Conservation (phyloP, 805 yeast genomes). For the Groenewaldozyma salmanticensis region DNA sequence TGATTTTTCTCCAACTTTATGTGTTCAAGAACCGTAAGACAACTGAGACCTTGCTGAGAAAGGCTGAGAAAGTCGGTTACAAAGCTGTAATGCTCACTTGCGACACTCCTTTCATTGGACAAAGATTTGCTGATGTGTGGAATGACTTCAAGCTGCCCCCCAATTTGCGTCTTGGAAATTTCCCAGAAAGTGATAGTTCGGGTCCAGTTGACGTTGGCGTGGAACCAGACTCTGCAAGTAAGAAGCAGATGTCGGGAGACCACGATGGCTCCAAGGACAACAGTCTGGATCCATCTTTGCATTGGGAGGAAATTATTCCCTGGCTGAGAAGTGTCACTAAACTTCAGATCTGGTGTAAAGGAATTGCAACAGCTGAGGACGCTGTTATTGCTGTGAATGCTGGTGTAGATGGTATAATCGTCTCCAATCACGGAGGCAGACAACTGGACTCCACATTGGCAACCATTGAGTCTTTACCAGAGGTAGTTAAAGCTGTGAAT, state of each 20-base stretch:
- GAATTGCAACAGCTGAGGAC: conserved; percentile 59
- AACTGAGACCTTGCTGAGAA: conserved; percentile 16
- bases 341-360: conserved; percentile 47
- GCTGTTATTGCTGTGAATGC: conserved; percentile 46
- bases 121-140: conserved; percentile 38
- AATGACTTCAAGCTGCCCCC: conserved; percentile 24
- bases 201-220: conserved; percentile 19
- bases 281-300: conserved; percentile 22
- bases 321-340: conserved; percentile 28
- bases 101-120: conserved; percentile 47
- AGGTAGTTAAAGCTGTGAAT: conserved; percentile 32
- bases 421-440: conserved; percentile 71
- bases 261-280: conserved; percentile 11
- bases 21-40: conserved; percentile 23
- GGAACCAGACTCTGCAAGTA: conserved; percentile 17
- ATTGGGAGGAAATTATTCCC: conserved; percentile 25
- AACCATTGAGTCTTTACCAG: conserved; percentile 56
- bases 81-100: conserved; percentile 45
- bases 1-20: conserved; percentile 23
- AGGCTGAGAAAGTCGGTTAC: conserved; percentile 26
- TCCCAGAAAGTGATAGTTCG: conserved; percentile 8
- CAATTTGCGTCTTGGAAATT: conserved; percentile 22
- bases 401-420: conserved; percentile 55
- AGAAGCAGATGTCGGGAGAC: conserved; percentile 9
- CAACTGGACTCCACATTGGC: conserved; percentile 57